These are phyloP conservation scores for Wickerhamomyces mucosus DNA, from an alignment of 805 yeast genomes.

Conservation along the genomic window DNA sequence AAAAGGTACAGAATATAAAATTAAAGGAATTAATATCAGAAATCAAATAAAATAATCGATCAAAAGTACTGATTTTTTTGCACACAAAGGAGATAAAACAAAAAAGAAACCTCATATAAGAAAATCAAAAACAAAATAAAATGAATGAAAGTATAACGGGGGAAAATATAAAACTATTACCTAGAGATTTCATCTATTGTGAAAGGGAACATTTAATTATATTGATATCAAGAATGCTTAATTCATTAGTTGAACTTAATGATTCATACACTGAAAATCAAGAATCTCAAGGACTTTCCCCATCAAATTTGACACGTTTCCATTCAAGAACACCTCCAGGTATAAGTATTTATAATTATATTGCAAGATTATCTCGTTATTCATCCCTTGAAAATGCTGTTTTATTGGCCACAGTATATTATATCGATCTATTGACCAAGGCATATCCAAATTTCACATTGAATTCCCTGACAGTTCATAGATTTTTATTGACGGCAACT, in stretches of 20 bases:
- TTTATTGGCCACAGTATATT: conserved; percentile 73
- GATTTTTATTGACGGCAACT: conserved; percentile 84
- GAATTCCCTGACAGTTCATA: conserved; percentile 87
- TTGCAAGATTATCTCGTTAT: conserved; percentile 69
- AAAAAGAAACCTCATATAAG: not conserved
- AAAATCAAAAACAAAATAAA: not conserved
- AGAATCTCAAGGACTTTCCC: conserved; percentile 21
- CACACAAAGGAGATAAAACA: too few relatives aligned
- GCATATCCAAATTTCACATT: conserved; percentile 74
- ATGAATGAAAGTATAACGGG: not conserved
- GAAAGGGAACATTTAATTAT: conserved; percentile 60
- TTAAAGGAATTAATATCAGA: too few relatives aligned
- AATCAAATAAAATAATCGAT: too few relatives aligned
- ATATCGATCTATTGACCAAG: conserved; percentile 75
- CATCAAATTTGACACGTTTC: conserved; percentile 62
- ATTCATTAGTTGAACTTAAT: conserved; percentile 64
- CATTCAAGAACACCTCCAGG: conserved; percentile 91
- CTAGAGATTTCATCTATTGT: conserved; percentile 48
- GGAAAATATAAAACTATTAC: conserved; percentile 12
- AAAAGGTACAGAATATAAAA: too few relatives aligned
- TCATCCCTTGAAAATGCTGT: conserved; percentile 82
- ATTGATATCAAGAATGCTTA: conserved; percentile 71
- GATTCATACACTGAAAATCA: conserved; percentile 36
- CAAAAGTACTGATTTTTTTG: too few relatives aligned
- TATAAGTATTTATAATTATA: conserved; percentile 70